phyloP scores from a whole-genome alignment of 1,284 basidiomycete genomes.

The Somion occarium region DNA sequence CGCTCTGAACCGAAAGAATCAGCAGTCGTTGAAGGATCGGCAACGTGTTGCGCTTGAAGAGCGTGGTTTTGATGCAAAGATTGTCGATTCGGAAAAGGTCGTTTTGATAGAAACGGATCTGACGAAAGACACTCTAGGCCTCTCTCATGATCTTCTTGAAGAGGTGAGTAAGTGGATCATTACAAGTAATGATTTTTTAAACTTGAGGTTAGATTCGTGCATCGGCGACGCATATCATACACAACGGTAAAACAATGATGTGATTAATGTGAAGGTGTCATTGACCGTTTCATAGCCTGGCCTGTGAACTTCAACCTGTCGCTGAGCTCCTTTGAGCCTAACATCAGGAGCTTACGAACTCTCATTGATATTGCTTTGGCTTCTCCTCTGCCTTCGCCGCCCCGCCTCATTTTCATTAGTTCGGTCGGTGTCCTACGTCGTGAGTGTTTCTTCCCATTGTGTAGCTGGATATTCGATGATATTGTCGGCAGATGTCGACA shows the following conservation, averaged over 20 bases:
- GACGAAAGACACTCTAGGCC: slow-evolving; percentile 22
- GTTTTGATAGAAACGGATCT: slow-evolving; percentile 28
- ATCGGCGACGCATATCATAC: slow-evolving; percentile 24
- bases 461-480: too few species aligned
- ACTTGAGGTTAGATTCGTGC: slow-evolving; percentile 12
- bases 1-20: slow-evolving; percentile 18
- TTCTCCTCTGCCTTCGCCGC: slow-evolving; percentile 15
- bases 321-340: slow-evolving; percentile 13
- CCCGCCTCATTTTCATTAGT: slow-evolving; percentile 25
- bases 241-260: slow-evolving; percentile 24
- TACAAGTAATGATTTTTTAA: background rate
- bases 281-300: slow-evolving; percentile 29
- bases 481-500: background rate
- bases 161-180: slow-evolving; percentile 17
- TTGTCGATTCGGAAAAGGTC: slow-evolving; percentile 23
- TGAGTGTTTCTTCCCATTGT: slow-evolving; percentile 9
- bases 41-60: slow-evolving; percentile 21
- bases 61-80: slow-evolving; percentile 22
- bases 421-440: slow-evolving; percentile 23
- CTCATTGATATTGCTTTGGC: slow-evolving; percentile 20
- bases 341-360: slow-evolving; percentile 7
- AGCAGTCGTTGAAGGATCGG: slow-evolving; percentile 10
- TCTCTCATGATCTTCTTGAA: slow-evolving; percentile 19
- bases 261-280: slow-evolving; percentile 18
- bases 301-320: slow-evolving; percentile 29